Percentiles rank a stretch among this genome's conserved stretches.
These are phyloP conservation scores for Ogataea nakhonphanomensis DNA, from an alignment of 805 yeast genomes.

Conservation along the genomic window DNA sequence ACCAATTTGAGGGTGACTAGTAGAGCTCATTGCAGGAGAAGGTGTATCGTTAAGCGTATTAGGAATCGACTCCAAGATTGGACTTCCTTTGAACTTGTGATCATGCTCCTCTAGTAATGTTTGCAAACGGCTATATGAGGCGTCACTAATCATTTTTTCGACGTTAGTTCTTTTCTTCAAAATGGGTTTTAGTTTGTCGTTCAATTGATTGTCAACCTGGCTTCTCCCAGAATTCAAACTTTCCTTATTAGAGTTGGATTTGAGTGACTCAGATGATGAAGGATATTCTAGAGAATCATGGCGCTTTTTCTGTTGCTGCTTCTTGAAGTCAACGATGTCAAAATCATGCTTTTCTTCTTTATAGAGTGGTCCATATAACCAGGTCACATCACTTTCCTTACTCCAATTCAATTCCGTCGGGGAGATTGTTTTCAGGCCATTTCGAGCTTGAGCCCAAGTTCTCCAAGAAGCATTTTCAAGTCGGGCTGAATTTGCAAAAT, in stretches of 20 bases:
- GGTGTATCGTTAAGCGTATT: conserved; percentile 18
- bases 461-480: conserved; percentile 91
- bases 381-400: conserved; percentile 94
- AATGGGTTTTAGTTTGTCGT: conserved; percentile 66
- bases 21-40: conserved; percentile 16
- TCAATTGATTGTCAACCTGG: too few relatives aligned
- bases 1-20: conserved; percentile 9
- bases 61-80: conserved; percentile 31
- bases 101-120: conserved; percentile 30
- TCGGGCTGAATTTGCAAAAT: conserved; percentile 76
- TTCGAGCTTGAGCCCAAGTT: conserved; percentile 90
- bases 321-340: conserved; percentile 19
- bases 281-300: conserved; percentile 1
- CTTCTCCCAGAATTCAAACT: too few relatives aligned
- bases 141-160: conserved; percentile 71
- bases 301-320: conserved; percentile 8
- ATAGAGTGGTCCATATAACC: conserved; percentile 88
- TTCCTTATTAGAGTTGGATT: neutral
- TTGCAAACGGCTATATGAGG: conserved; percentile 34
- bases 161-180: conserved; percentile 82
- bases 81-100: conserved; percentile 30
- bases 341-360: conserved; percentile 23
- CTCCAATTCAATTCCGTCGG: conserved; percentile 96
- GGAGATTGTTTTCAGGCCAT: conserved; percentile 68
- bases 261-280: neutral